These are phyloP conservation scores for Nephelium lappaceum DNA, from an alignment of 345 rosid genomes.

Conservation along the genomic window DNA sequence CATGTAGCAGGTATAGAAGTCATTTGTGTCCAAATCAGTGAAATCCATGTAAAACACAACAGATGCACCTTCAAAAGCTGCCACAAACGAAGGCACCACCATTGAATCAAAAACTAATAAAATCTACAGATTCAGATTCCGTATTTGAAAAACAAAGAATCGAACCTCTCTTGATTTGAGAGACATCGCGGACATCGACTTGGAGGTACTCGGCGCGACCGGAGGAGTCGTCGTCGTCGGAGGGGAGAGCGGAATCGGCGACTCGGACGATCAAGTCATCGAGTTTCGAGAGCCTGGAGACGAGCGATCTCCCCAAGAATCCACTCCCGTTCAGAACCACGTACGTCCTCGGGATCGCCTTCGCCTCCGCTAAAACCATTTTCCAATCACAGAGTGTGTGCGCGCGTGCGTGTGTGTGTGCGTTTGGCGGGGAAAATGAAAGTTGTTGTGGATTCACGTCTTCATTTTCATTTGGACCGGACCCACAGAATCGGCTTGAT, in stretches of 20 bases:
- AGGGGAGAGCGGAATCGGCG: constrained; percentile 68
- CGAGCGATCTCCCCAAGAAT: constrained; percentile 78
- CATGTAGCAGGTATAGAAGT: constrained; percentile 65
- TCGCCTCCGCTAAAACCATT: constrained; percentile 35
- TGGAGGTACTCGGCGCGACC: constrained; percentile 67
- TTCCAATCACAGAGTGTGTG: neutral
- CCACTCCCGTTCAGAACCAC: constrained; percentile 89
- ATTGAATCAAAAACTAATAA: neutral
- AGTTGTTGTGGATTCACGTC: no score
- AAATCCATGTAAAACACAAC: constrained; percentile 76
- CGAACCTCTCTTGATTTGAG: constrained; percentile 59
- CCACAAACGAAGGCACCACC: neutral
- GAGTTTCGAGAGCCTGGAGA: constrained; percentile 59
- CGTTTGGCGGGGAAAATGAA: constrained; percentile 13
- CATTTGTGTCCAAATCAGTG: constrained; percentile 40
- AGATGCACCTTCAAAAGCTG: constrained; percentile 74
- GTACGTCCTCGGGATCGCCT: constrained; percentile 50
- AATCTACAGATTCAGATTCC: neutral
- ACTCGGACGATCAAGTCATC: constrained; percentile 81
- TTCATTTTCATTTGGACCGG: no score
- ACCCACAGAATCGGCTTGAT: no score
- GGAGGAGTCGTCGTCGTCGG: constrained; percentile 36
- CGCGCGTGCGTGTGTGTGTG: neutral
- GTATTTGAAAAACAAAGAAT: no score
- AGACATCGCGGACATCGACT: constrained; percentile 66